Evolutionary conservation across 1,284 basidiomycete species (phyloP).

Genomic region (Hypsizygus ulmarius): DNA sequence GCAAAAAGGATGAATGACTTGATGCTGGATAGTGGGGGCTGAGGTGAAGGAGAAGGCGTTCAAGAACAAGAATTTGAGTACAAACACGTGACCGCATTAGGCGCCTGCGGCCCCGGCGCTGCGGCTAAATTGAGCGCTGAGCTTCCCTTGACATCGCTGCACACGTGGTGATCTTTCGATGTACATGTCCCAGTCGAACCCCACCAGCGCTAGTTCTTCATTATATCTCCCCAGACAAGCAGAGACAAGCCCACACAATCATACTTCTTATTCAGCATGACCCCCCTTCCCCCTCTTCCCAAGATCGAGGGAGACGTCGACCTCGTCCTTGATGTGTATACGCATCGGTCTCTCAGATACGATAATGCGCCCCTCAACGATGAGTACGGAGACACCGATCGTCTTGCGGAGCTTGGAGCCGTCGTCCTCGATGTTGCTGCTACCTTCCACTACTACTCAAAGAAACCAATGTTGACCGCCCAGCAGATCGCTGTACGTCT

Average conservation of each 20-base stretch:
- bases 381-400: slow-evolving; percentile 46
- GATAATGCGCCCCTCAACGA: slow-evolving; percentile 22
- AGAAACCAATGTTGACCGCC: slow-evolving; percentile 38
- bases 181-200: neutral
- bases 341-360: slow-evolving; percentile 37
- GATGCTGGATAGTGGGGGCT: too few species aligned
- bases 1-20: too few species aligned
- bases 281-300: slow-evolving; percentile 36
- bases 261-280: slow-evolving; percentile 4
- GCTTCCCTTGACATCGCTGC: too few species aligned
- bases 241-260: slow-evolving; percentile 5
- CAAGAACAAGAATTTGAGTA: neutral
- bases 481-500: slow-evolving; percentile 40
- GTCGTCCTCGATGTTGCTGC: slow-evolving; percentile 42
- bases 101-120: too few species aligned
- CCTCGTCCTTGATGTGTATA: slow-evolving; percentile 50
- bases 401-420: slow-evolving; percentile 47
- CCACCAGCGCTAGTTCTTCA: neutral
- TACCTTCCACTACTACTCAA: slow-evolving; percentile 41
- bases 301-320: slow-evolving; percentile 49
- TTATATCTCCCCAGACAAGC: slow-evolving; percentile 2
- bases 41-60: neutral
- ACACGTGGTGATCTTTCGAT: neutral
- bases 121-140: too few species aligned
- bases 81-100: slow-evolving; percentile 21